phyloP scores from a whole-genome alignment of 2,329 filamentous ascomycete genomes.

The Sclerotinia spermophila region DNA sequence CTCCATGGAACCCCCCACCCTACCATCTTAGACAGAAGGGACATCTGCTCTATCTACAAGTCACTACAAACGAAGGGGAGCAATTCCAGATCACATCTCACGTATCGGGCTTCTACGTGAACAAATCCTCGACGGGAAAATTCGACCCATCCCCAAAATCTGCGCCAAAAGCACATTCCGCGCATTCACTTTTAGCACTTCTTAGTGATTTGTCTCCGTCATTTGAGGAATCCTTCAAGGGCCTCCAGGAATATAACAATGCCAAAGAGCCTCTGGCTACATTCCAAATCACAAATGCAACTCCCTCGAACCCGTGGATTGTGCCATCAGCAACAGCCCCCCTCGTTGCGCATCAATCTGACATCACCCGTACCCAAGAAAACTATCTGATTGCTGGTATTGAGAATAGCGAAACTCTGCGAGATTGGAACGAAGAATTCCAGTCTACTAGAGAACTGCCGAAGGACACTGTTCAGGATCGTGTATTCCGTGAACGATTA shows the following conservation, averaged over 20 bases:
- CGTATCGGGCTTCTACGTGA: conserved; percentile 93
- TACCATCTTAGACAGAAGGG: conserved; percentile 87
- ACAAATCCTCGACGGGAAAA: conserved; percentile 91
- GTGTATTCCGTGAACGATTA: conserved; percentile 90
- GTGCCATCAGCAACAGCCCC: conserved; percentile 66
- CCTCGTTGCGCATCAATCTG: conserved; percentile 68
- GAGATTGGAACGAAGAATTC: conserved; percentile 99
- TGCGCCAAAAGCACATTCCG: conserved; percentile 70
- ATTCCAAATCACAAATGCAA: conserved; percentile 93
- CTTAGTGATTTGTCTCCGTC: conserved; percentile 77
- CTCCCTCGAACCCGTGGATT: conserved; percentile 88
- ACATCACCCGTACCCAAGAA: conserved; percentile 88
- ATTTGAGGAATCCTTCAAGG: conserved; percentile 71
- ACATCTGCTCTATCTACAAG: conserved; percentile 83
- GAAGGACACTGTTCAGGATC: conserved; percentile 89
- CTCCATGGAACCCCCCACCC: conserved; percentile 94
- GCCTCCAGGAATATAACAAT: conserved; percentile 80
- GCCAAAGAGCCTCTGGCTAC: conserved; percentile 83
- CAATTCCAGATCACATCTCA: conserved; percentile 91
- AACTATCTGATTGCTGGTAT: conserved; percentile 84
- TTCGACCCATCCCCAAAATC: conserved; percentile 85
- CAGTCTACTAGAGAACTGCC: conserved; percentile 94
- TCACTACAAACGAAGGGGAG: conserved; percentile 91
- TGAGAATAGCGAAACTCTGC: conserved; percentile 88
- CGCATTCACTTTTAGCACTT: conserved; percentile 83